Evolutionary conservation across 1,284 basidiomycete genomes (phyloP).

Genomic region (Cystobasidium sp.): DNA sequence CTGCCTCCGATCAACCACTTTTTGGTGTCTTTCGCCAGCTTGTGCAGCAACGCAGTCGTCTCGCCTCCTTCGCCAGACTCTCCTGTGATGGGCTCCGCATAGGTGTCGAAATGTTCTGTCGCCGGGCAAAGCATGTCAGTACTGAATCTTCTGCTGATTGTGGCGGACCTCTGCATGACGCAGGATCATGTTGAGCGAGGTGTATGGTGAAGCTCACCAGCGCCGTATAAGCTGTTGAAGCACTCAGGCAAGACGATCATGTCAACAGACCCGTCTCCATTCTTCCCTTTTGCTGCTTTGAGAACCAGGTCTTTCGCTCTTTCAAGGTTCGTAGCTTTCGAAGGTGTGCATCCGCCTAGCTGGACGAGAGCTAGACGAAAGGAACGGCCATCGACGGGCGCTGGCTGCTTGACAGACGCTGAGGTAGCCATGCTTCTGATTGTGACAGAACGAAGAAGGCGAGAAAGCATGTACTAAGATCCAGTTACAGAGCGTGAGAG

Average conservation of each 20-base stretch:
- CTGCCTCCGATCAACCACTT: constrained; percentile 93
- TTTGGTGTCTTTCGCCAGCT: constrained; percentile 76
- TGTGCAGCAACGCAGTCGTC: constrained; percentile 79
- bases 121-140: constrained; percentile 17
- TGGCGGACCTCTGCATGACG: constrained; percentile 51
- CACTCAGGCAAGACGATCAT: constrained; percentile 80
- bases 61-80: constrained; percentile 64
- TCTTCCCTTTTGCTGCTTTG: constrained; percentile 65
- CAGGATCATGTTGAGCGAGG: constrained; percentile 10
- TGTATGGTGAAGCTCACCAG: constrained; percentile 52
- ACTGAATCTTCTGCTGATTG: not conserved
- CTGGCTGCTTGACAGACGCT: constrained; percentile 3
- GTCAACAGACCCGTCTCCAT: constrained; percentile 62
- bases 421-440: constrained; percentile 5
- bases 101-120: constrained; percentile 69
- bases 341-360: constrained; percentile 69
- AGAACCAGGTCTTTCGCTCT: constrained; percentile 69
- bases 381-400: constrained; percentile 52
- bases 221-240: constrained; percentile 97
- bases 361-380: constrained; percentile 87
- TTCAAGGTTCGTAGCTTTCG: constrained; percentile 74
- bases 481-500: no score
- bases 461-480: not conserved
- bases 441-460: constrained; percentile 2
- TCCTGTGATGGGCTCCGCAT: constrained; percentile 77